Evolutionary conservation across 768 basidiomycete genomes (phyloP), one percentile per base, ranked within the genome.

Genomic region (Russula sp.): DNA sequence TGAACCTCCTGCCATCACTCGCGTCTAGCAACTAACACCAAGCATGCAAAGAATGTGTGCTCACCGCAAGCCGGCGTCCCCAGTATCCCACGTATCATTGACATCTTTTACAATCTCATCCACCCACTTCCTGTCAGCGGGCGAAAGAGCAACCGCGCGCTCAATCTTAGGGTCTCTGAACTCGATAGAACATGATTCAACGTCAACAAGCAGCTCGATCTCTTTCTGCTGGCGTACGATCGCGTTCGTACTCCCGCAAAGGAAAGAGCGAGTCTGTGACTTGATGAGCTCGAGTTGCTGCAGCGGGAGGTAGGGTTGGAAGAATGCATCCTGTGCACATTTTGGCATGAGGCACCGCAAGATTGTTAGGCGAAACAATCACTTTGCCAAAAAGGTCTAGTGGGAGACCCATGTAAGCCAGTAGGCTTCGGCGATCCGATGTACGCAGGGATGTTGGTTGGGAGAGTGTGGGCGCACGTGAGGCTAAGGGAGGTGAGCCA

Each of bases 121-220:
- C 82, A 98, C 92, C 97, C 97, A 99, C 72, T 91, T 95, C 61
- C 96, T 78, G 72, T 98, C 97, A 0, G 95, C 93, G 0, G 97
- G 78, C 2, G 96, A 98, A 66, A 99, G 75, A 6, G 82, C 84
- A 22, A 87, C 83, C 38, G 86, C 76, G 34, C 88, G 81, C 66
- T 96, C 94, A 7, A 97, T 70, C 69, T 80, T 85, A 4, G 86
- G 82, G 71, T 98, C 87, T 43, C 87, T 80, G 75, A 97, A 94
- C 68, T 98, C 95, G 60, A 98, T 83, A 2, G 79, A 75, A 6
- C 87, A 90, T 0, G 85, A 88, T 70, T 98, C 97, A 38, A 90
- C 86, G 69, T 98, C 91, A 52, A 99, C 86, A 34, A 98, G 75
- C 20, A 98, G 70, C 71, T 99, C 96, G 61, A 95, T 84, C 65